phyloP scores from a whole-genome alignment of 805 yeast species.

The Cephaloascus albidus region DNA sequence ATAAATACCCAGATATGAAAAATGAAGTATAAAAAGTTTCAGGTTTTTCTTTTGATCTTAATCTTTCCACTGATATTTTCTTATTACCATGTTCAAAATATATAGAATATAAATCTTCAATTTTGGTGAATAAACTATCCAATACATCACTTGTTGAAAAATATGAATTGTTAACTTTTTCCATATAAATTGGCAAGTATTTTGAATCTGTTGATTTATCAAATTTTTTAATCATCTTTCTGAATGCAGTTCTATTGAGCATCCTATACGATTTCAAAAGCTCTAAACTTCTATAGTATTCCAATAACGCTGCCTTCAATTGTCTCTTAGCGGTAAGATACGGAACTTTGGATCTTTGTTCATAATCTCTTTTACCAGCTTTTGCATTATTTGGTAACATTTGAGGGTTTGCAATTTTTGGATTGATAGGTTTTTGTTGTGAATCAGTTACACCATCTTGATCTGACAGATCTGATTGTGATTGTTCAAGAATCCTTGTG shows the following conservation, averaged over 20 bases:
- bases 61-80: slow-evolving; percentile 62
- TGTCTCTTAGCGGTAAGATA: slow-evolving; percentile 59
- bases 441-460: background rate
- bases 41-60: slow-evolving; percentile 37
- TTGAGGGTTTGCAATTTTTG: background rate
- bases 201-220: slow-evolving; percentile 59
- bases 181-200: slow-evolving; percentile 40
- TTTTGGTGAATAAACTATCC: slow-evolving; percentile 51
- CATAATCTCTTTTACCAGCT: slow-evolving; percentile 40
- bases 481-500: too few species aligned
- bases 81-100: slow-evolving; percentile 66
- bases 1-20: slow-evolving; percentile 54
- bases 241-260: slow-evolving; percentile 78
- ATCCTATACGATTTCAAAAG: slow-evolving; percentile 61
- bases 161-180: slow-evolving; percentile 44
- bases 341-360: slow-evolving; percentile 35
- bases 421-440: background rate
- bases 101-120: slow-evolving; percentile 59
- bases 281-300: slow-evolving; percentile 66
- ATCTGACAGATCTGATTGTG: too few species aligned
- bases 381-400: slow-evolving; percentile 3
- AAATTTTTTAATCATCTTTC: slow-evolving; percentile 83
- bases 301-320: slow-evolving; percentile 59
- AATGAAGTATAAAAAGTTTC: slow-evolving; percentile 29
- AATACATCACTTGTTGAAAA: slow-evolving; percentile 56